phyloP scores from a whole-genome alignment of 441 rosid genomes.

The Gossypium davidsonii region DNA sequence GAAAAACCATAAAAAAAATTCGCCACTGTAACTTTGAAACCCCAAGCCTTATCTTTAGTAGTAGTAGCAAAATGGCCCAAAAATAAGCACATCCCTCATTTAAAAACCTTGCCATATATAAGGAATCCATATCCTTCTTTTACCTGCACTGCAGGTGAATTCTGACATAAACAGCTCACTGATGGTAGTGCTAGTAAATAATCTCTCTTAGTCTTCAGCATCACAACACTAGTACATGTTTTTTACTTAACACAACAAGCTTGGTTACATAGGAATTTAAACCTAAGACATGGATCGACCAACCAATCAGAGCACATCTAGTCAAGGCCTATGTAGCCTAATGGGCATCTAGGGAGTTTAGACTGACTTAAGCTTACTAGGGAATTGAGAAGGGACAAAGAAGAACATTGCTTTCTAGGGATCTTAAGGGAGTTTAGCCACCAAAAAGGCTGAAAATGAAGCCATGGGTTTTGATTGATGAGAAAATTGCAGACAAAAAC shows the following conservation, averaged over 20 bases:
- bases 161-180: neutral
- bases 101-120: slow-evolving; percentile 34
- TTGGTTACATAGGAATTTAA: neutral
- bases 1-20: neutral
- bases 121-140: slow-evolving; percentile 41
- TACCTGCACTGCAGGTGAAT: slow-evolving; percentile 15
- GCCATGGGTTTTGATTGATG: slow-evolving; percentile 1
- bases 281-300: neutral
- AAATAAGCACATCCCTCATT: slow-evolving; percentile 21
- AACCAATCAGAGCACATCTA: neutral
- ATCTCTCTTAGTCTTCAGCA: neutral
- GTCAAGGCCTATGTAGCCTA: neutral
- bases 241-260: neutral
- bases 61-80: slow-evolving; percentile 31
- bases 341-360: neutral
- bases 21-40: slow-evolving; percentile 26
- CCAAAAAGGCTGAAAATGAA: neutral
- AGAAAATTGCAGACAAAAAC: slow-evolving; percentile 27
- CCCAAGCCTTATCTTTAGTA: slow-evolving; percentile 28
- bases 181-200: neutral
- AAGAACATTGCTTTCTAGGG: slow-evolving; percentile 18
- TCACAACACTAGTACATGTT: neutral
- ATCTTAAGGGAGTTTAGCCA: slow-evolving; percentile 11
- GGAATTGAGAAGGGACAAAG: neutral
- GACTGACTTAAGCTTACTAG: neutral